These are phyloP conservation scores for Hymenoscyphus infarciens DNA, from an alignment of 2,329 filamentous ascomycete genomes.

Conservation along the genomic window DNA sequence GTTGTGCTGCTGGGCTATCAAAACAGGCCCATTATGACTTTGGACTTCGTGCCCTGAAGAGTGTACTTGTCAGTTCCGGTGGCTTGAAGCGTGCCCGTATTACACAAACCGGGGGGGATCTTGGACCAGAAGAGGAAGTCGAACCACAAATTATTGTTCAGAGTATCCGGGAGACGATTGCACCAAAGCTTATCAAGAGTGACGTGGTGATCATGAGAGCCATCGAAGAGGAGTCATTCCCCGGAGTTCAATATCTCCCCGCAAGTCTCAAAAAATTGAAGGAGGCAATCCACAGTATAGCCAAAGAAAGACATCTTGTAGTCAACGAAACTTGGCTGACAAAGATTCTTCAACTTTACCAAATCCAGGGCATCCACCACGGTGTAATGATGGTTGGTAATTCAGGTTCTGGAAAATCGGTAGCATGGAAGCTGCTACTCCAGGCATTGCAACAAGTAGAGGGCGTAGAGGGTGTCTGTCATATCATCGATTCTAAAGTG, in stretches of 20 bases:
- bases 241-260: conserved; percentile 87
- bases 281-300: conserved; percentile 76
- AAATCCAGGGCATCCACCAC: conserved; percentile 96
- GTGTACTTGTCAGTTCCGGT: conserved; percentile 95
- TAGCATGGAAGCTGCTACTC: conserved; percentile 88
- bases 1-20: conserved; percentile 74
- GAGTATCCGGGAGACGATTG: conserved; percentile 96
- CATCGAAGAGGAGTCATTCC: conserved; percentile 85
- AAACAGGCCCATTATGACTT: conserved; percentile 99
- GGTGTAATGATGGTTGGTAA: conserved; percentile 99
- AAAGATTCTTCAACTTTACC: conserved; percentile 93
- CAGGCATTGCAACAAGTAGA: conserved; percentile 90
- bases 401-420: conserved; percentile 95
- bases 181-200: conserved; percentile 88
- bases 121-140: conserved; percentile 67
- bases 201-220: conserved; percentile 85
- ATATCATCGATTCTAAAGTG: conserved; percentile 98
- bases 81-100: conserved; percentile 86
- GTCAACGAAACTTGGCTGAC: conserved; percentile 96
- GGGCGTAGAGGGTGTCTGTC: conserved; percentile 86
- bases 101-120: conserved; percentile 50
- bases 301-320: conserved; percentile 79
- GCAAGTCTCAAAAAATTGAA: conserved; percentile 79
- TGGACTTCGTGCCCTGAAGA: conserved; percentile 94
- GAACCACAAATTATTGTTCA: conserved; percentile 98